These are phyloP conservation scores for Coleophoma crateriformis DNA, from an alignment of 2,329 filamentous ascomycete species.

Conservation along the genomic window DNA sequence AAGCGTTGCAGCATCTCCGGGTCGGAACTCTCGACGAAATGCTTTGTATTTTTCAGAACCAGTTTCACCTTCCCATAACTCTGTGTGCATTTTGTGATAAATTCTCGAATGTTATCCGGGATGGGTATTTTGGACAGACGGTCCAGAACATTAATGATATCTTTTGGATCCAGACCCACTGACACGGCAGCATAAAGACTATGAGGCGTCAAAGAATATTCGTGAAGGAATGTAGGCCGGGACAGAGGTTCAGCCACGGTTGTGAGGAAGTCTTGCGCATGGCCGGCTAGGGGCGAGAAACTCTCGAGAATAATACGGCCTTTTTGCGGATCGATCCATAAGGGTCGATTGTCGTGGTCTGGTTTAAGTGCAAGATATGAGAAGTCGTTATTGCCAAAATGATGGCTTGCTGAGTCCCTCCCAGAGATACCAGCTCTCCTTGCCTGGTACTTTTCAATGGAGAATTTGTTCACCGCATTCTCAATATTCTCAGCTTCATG, in stretches of 20 bases:
- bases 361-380: constrained; percentile 77
- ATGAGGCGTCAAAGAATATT: constrained; percentile 87
- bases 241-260: constrained; percentile 93
- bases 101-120: constrained; percentile 72
- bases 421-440: constrained; percentile 9
- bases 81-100: constrained; percentile 71
- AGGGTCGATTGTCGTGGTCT: constrained; percentile 81
- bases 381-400: constrained; percentile 51
- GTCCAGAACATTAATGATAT: constrained; percentile 87
- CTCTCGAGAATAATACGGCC: constrained; percentile 90
- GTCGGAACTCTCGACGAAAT: constrained; percentile 90
- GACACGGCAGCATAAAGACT: constrained; percentile 94
- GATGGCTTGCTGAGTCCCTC: constrained; percentile 26
- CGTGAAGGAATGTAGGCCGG: constrained; percentile 84
- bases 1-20: constrained; percentile 79
- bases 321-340: constrained; percentile 88
- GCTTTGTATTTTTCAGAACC: constrained; percentile 89
- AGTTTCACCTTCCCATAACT: constrained; percentile 95
- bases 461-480: constrained; percentile 56
- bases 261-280: constrained; percentile 90
- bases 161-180: constrained; percentile 81
- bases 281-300: constrained; percentile 80
- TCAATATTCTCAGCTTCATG: constrained; percentile 46
- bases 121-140: constrained; percentile 84
- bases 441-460: constrained; percentile 25